Evolutionary conservation across 1,284 basidiomycete genomes (phyloP), one percentile per base, ranked within the genome.

Genomic region (Tylopilus orsonianus): DNA sequence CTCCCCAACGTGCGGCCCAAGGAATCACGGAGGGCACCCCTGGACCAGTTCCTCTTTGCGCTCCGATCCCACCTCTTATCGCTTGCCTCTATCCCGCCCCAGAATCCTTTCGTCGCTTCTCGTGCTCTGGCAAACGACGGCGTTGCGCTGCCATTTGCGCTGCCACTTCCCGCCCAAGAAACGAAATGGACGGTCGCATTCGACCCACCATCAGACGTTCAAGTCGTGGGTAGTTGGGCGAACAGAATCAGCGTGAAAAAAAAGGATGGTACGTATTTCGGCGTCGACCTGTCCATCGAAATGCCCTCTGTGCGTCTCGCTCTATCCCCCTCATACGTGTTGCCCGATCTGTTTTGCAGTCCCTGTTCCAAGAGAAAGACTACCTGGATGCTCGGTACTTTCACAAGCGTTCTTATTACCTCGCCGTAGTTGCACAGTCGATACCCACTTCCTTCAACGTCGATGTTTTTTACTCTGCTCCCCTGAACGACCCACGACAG

Each of bases 301-400:
- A 94, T 99, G 89, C 93, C 93, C 12, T 64, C 79, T 29, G 93
- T 93, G 59, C 58, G 87, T 55, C 62, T 32, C 24, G n/a, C 39
- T 13, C 29, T 14, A 16, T 39, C 18, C 6, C 8, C 30, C 16
- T 6, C 29, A 4, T 4, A 41, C 32, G 27, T 4, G 33, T 38
- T 50, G 12, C 35, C 52, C 36, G 46, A 52, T 16, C n/a, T 13
- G 37, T 37, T 20, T 54, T 53, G 4, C 59, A 93, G 83, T 63
- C 59, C 37, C 70, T 97, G 22, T 94, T 99, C 61, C 93, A 97
- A 71, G 90, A 95, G 58, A 99, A 98, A 67, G 96, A 99, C 65
- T 91, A 94, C 56, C 73, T 94, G 47, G 90, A 95, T 63, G 82
- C 84, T 29, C 83, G 97, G 16, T 95, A 91, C 69, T 95, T 96